A percentile compares a stretch with the other conserved stretches of the same genome.
phyloP scores from a whole-genome alignment of 2,329 filamentous ascomycete species.

The Podosphaera leucotricha region DNA sequence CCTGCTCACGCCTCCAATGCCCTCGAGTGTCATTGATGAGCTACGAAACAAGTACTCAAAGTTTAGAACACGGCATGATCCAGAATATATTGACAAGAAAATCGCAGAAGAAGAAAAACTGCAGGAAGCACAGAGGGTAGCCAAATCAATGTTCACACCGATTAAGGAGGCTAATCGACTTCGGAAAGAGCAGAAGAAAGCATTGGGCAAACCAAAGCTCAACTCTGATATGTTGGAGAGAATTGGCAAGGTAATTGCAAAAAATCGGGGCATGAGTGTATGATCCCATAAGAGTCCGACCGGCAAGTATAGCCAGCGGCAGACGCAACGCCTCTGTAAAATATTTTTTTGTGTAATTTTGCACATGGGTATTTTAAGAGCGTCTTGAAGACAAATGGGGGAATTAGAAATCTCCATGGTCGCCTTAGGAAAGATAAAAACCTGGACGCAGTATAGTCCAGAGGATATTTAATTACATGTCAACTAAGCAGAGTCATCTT shows the following conservation, averaged over 20 bases:
- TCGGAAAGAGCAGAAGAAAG: conserved; percentile 11
- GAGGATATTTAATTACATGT: conserved; percentile 3
- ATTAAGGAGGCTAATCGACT: conserved; percentile 13
- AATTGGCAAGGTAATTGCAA: conserved; percentile 15
- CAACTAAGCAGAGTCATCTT: conserved; percentile 19
- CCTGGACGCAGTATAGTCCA: background rate
- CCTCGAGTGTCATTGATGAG: conserved; percentile 57
- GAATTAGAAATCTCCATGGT: conserved; percentile 4
- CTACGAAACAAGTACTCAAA: conserved; percentile 60
- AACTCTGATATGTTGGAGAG: conserved; percentile 13
- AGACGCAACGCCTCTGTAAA: conserved; percentile 8
- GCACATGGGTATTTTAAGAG: conserved; percentile 7
- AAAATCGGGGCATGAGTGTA: conserved; percentile 6
- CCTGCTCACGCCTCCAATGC: conserved; percentile 56
- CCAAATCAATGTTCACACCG: conserved; percentile 14
- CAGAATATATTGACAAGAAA: conserved; percentile 44
- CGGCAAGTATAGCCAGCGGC: background rate
- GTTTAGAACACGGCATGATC: conserved; percentile 61
- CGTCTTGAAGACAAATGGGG: conserved; percentile 5
- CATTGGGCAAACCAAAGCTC: conserved; percentile 13
- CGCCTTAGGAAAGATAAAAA: background rate
- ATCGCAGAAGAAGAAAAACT: conserved; percentile 30
- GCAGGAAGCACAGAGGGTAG: conserved; percentile 13
- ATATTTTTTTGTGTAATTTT: conserved; percentile 11
- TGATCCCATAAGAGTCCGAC: background rate